phyloP scores from a whole-genome alignment of 352 stramenopile genomes.

The Phytophthora pistaciae region DNA sequence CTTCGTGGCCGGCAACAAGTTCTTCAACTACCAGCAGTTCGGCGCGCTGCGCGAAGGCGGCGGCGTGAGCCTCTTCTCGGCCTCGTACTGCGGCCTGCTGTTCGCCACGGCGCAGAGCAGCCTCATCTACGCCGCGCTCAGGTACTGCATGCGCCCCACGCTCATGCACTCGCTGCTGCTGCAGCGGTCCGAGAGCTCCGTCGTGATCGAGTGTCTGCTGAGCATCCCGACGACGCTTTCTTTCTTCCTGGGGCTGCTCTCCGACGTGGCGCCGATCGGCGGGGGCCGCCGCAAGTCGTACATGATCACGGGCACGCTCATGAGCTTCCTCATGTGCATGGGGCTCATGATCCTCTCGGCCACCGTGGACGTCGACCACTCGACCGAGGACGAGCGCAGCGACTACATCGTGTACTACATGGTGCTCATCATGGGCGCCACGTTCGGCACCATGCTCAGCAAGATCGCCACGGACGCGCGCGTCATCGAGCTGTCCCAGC shows the following conservation, averaged over 20 bases:
- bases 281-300: slow-evolving; percentile 92
- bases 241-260: slow-evolving; percentile 89
- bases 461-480: slow-evolving; percentile 88
- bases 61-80: slow-evolving; percentile 69
- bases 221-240: slow-evolving; percentile 91
- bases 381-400: slow-evolving; percentile 32
- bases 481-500: slow-evolving; percentile 83
- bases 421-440: slow-evolving; percentile 80
- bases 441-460: slow-evolving; percentile 83
- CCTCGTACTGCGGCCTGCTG: slow-evolving; percentile 62
- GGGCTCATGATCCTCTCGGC: slow-evolving; percentile 64
- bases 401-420: slow-evolving; percentile 61
- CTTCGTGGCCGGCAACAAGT: slow-evolving; percentile 74
- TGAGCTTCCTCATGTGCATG: slow-evolving; percentile 67
- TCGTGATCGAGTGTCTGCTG: slow-evolving; percentile 77
- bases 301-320: slow-evolving; percentile 80
- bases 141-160: slow-evolving; percentile 73
- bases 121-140: slow-evolving; percentile 69
- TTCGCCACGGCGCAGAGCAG: slow-evolving; percentile 62
- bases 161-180: slow-evolving; percentile 75
- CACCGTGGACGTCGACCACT: slow-evolving; percentile 41
- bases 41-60: slow-evolving; percentile 68
- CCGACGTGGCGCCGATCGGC: slow-evolving; percentile 86
- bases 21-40: slow-evolving; percentile 83
- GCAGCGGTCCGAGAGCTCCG: slow-evolving; percentile 55